Evolutionary conservation across 2,329 filamentous ascomycete species (phyloP).

Genomic region (Fusarium miscanthi): DNA sequence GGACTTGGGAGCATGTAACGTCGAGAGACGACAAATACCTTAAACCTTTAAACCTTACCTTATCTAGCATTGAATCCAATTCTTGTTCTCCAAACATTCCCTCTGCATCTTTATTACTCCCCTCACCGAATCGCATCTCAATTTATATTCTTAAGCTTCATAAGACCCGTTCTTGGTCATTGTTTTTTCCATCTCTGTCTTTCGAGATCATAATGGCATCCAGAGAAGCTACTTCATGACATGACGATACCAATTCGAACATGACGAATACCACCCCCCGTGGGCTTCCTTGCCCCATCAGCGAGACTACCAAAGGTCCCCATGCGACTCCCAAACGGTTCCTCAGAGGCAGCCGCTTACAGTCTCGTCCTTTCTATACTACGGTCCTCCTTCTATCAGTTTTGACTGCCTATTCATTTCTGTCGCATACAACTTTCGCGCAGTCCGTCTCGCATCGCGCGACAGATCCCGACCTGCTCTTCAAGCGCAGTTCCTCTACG

Average conservation of each 20-base stretch:
- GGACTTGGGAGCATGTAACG: slow-evolving; percentile 29
- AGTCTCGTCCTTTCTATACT: slow-evolving; percentile 61
- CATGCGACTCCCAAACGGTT: slow-evolving; percentile 15
- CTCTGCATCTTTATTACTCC: slow-evolving; percentile 1
- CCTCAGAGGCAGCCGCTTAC: slow-evolving; percentile 52
- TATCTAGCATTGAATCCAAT: slow-evolving; percentile 12
- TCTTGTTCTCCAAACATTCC: slow-evolving; percentile 9
- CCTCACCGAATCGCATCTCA: not conserved
- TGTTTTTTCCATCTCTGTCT: not conserved
- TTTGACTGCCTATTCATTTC: slow-evolving; percentile 58
- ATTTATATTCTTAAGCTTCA: not conserved
- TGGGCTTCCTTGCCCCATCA: slow-evolving; percentile 10
- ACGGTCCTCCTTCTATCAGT: slow-evolving; percentile 60
- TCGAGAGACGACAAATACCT: slow-evolving; percentile 25
- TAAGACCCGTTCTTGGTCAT: not conserved
- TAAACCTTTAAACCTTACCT: slow-evolving; percentile 1
- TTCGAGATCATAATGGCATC: slow-evolving; percentile 18
- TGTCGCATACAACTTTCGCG: slow-evolving; percentile 45
- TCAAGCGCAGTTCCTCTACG: slow-evolving; percentile 43
- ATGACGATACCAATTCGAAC: slow-evolving; percentile 35
- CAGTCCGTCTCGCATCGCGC: slow-evolving; percentile 16
- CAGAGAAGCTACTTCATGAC: slow-evolving; percentile 35
- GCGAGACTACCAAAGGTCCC: slow-evolving; percentile 11
- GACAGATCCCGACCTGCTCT: slow-evolving; percentile 27
- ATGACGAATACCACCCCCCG: slow-evolving; percentile 29